Evolutionary conservation across 768 basidiomycete genomes (phyloP), one percentile per base, ranked within the genome.

Genomic region (Wakefieldia striispora): DNA sequence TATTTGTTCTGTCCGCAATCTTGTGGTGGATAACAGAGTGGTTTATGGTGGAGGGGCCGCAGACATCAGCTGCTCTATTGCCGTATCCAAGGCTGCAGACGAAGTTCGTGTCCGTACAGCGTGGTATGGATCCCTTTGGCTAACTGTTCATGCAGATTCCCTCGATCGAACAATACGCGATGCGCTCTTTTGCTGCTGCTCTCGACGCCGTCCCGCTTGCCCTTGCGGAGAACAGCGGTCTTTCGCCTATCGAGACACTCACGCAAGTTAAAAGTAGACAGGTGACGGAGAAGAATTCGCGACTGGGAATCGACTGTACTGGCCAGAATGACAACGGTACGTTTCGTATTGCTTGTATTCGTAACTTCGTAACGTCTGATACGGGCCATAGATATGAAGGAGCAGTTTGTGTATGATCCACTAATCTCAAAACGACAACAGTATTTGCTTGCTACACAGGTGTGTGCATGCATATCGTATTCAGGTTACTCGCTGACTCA

Each of bases 11-110:
- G 95, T 98, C 40, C 88, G 97, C 50, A 98, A 97, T 64, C 78
- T 99, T 43, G 84, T 98, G 37, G 84, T 88, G 27, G 95, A 99
- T 68, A 91, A 95, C 71, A 84, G 95, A 33, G 93, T 99, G 40
- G 97, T 99, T 0, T 99, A 97, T 63, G 97, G 97, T 55, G 97
- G 97, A 46, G 97, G 97, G 48, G 93, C 97, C 4, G 95, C 97
- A 3, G 97, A 99, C 68, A 97, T 99, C 64, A 91, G 91, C 64
- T 93, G 90, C 57, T 84, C 93, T 20, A 80, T 98, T 52, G 93
- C 97, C 17, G 95, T 99, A 2, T 76, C 88, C 50, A 90, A 93
- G 65, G 93, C 91, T 37, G 97, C 97, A 8, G 97, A 99, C 68
- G 86, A 97, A 72, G 91, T 90, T 40, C 17, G 73, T 60, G 14